Evolutionary conservation across 352 stramenopile species (phyloP).

Genomic region (Pythium aquatile): DNA sequence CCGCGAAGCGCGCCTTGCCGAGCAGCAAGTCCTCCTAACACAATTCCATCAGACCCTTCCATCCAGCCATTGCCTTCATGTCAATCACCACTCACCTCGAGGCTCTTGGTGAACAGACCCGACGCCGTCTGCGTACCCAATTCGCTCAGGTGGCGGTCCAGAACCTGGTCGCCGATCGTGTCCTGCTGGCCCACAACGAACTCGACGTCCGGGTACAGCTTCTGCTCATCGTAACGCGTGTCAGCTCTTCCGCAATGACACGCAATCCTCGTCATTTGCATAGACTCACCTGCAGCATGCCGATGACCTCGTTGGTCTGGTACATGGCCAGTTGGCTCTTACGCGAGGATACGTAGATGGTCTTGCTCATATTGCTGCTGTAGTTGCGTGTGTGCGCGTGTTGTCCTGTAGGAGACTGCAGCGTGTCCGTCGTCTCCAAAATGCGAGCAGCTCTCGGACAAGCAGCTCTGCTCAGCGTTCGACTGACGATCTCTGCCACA

Average conservation of each 20-base stretch:
- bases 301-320: conserved; percentile 85
- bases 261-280: background rate
- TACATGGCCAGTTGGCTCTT: conserved; percentile 88
- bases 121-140: conserved; percentile 65
- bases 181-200: conserved; percentile 83
- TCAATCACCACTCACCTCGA: conserved; percentile 47
- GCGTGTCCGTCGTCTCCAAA: background rate
- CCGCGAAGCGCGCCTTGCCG: conserved; percentile 70
- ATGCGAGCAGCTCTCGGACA: background rate
- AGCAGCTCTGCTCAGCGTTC: background rate
- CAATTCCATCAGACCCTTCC: background rate
- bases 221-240: conserved; percentile 22
- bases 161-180: conserved; percentile 78
- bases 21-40: conserved; percentile 60
- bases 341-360: conserved; percentile 81
- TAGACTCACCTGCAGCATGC: conserved; percentile 54
- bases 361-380: conserved; percentile 34
- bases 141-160: conserved; percentile 75
- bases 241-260: background rate
- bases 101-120: conserved; percentile 88
- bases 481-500: conserved; percentile 3
- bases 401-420: background rate
- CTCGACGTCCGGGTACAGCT: conserved; percentile 53
- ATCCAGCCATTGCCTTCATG: background rate
- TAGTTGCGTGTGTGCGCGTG: background rate